These are phyloP conservation scores for Suillus discolor DNA, from an alignment of 768 basidiomycete species.

Conservation along the genomic window DNA sequence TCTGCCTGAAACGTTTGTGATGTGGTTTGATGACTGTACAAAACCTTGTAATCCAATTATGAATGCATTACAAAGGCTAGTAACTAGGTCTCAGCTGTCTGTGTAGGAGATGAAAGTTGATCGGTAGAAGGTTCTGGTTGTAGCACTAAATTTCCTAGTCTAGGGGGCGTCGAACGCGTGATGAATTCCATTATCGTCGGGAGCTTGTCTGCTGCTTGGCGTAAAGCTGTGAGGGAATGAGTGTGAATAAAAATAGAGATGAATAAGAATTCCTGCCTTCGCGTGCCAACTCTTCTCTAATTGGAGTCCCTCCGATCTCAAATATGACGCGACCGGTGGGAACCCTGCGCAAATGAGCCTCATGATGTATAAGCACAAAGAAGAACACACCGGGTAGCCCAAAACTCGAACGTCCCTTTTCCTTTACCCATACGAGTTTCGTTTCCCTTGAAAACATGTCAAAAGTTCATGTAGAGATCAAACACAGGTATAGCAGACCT, in stretches of 20 bases:
- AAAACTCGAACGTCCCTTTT: slow-evolving; percentile 96
- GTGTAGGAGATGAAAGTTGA: slow-evolving; percentile 5
- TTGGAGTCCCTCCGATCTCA: slow-evolving; percentile 87
- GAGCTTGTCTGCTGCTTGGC: slow-evolving; percentile 84
- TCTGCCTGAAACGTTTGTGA: not conserved
- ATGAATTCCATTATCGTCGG: slow-evolving; percentile 92
- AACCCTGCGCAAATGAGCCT: slow-evolving; percentile 52
- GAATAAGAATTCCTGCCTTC: slow-evolving; percentile 60
- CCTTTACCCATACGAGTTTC: slow-evolving; percentile 99
- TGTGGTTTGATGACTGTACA: not conserved
- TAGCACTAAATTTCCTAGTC: slow-evolving; percentile 69
- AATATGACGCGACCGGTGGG: slow-evolving; percentile 89
- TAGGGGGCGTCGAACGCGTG: slow-evolving; percentile 62
- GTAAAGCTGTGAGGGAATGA: slow-evolving; percentile 59
- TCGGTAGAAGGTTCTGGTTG: slow-evolving; percentile 32
- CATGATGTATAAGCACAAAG: not conserved
- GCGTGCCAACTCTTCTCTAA: slow-evolving; percentile 90
- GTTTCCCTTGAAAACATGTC: slow-evolving; percentile 65
- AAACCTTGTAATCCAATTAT: not conserved
- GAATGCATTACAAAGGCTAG: slow-evolving; percentile 11
- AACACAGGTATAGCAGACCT: slow-evolving; percentile 50
- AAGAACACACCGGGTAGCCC: slow-evolving; percentile 81
- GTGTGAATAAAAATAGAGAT: not conserved
- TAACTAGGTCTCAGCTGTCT: slow-evolving; percentile 4
- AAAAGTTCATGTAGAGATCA: not conserved